Percentiles rank a stretch among this genome's conserved stretches.
These are phyloP conservation scores for Massospora cicadina DNA, from an alignment of 371 early-diverging fungal species.

Conservation along the genomic window DNA sequence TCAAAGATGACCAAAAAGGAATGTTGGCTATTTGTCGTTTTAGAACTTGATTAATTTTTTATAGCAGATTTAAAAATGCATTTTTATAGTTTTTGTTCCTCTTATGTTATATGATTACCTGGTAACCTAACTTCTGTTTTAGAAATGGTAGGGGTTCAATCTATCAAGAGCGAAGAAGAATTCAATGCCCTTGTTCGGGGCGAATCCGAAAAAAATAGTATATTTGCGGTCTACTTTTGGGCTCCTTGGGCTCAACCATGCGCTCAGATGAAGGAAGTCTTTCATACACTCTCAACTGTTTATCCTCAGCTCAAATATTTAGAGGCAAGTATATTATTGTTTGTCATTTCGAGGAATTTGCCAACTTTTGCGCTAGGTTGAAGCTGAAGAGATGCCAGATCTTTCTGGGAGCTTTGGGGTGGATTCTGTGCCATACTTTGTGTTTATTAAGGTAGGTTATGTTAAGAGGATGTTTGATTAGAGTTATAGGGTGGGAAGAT, in stretches of 20 bases:
- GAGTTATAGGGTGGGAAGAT: conserved; percentile 32
- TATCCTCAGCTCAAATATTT: conserved; percentile 55
- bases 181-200: conserved; percentile 2
- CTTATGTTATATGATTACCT: too few species aligned
- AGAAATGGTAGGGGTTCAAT: neutral
- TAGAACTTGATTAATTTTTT: too few species aligned
- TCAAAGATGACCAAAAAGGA: too few species aligned
- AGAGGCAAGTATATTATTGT: conserved; percentile 27
- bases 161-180: conserved; percentile 6
- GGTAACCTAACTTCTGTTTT: neutral
- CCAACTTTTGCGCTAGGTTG: conserved; percentile 29
- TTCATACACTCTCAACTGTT: conserved; percentile 61
- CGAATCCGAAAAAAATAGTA: conserved; percentile 13
- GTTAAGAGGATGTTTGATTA: neutral
- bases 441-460: conserved; percentile 48
- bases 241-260: conserved; percentile 82
- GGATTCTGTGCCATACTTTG: conserved; percentile 78
- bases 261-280: conserved; percentile 77
- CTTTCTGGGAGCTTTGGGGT: conserved; percentile 74
- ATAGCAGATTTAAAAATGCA: too few species aligned
- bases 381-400: conserved; percentile 82
- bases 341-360: neutral
- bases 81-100: too few species aligned
- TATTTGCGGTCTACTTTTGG: conserved; percentile 62
- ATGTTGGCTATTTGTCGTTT: too few species aligned